Evolutionary conservation across 495 filamentous ascomycete species (phyloP).

Genomic region (Cudoniella acicularis): DNA sequence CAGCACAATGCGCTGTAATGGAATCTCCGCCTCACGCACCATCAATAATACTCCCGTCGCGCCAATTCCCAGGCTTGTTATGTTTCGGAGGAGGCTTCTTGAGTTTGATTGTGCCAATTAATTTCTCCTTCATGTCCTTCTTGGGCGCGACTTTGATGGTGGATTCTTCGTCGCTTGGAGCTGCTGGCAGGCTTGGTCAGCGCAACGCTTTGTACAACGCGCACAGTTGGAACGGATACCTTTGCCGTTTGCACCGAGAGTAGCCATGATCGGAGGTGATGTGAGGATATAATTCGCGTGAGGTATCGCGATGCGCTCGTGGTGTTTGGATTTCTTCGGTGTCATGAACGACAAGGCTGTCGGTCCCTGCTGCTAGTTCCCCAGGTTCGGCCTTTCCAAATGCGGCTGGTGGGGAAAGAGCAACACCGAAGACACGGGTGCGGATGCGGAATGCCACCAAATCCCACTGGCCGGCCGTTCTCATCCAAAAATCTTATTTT

Average conservation of each 20-base stretch:
- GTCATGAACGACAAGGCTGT: too few relatives aligned
- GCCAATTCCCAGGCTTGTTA: constrained; percentile 53
- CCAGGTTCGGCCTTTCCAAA: background rate
- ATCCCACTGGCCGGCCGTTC: too few relatives aligned
- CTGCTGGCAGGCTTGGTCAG: background rate
- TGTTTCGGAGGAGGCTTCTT: constrained; percentile 61
- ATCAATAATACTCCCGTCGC: constrained; percentile 46
- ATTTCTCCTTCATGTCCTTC: constrained; percentile 46
- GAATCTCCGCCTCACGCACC: constrained; percentile 41
- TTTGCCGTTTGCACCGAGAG: background rate
- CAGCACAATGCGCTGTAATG: background rate
- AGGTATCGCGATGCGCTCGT: background rate
- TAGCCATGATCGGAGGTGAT: background rate
- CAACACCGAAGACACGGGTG: background rate
- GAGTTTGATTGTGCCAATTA: constrained; percentile 60
- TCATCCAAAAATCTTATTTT: too few relatives aligned
- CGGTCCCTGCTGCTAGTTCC: background rate
- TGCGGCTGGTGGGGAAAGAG: background rate
- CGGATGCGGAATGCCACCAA: too few relatives aligned
- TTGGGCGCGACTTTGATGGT: constrained; percentile 58
- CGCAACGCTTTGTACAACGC: background rate
- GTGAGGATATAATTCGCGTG: background rate
- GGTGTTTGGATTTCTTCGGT: background rate
- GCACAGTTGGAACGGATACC: background rate
- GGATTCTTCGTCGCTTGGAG: constrained; percentile 41